Percentiles rank a stretch among this genome's conserved stretches.
These are phyloP conservation scores for Termitomyces sp. DNA, from an alignment of 1,284 basidiomycete genomes.

Conservation along the genomic window DNA sequence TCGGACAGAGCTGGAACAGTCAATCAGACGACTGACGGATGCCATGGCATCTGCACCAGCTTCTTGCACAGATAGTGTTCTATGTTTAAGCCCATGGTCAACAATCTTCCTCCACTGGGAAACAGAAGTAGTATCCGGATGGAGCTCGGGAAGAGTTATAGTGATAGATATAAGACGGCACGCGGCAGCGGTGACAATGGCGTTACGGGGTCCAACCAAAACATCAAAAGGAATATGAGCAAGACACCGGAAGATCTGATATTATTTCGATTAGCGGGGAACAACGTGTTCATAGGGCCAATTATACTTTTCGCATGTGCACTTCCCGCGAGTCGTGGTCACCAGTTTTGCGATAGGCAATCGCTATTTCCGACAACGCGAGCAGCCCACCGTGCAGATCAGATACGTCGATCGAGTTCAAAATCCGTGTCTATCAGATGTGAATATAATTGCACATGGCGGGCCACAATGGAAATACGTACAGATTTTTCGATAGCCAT, in stretches of 20 bases:
- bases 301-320: conserved; percentile 26
- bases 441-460: conserved; percentile 5
- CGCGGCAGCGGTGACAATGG: conserved; percentile 68
- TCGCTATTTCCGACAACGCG: conserved; percentile 68
- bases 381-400: conserved; percentile 84
- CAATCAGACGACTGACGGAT: conserved; percentile 59
- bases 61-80: conserved; percentile 64
- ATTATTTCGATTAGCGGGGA: background rate
- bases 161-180: conserved; percentile 70
- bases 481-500: conserved; percentile 48
- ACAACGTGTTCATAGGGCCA: background rate
- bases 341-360: conserved; percentile 36
- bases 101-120: conserved; percentile 67
- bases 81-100: conserved; percentile 69
- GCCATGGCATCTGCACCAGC: conserved; percentile 65
- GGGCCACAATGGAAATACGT: conserved; percentile 10
- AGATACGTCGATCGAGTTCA: conserved; percentile 62
- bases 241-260: conserved; percentile 57
- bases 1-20: conserved; percentile 56
- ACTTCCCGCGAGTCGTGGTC: conserved; percentile 21
- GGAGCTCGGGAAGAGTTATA: conserved; percentile 53
- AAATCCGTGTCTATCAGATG: conserved; percentile 44
- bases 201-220: conserved; percentile 68
- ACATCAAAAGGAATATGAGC: conserved; percentile 47
- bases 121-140: conserved; percentile 33